Evolutionary conservation across 192 early-diverging fungal genomes (phyloP).

Genomic region (Linnemannia hyalina): DNA sequence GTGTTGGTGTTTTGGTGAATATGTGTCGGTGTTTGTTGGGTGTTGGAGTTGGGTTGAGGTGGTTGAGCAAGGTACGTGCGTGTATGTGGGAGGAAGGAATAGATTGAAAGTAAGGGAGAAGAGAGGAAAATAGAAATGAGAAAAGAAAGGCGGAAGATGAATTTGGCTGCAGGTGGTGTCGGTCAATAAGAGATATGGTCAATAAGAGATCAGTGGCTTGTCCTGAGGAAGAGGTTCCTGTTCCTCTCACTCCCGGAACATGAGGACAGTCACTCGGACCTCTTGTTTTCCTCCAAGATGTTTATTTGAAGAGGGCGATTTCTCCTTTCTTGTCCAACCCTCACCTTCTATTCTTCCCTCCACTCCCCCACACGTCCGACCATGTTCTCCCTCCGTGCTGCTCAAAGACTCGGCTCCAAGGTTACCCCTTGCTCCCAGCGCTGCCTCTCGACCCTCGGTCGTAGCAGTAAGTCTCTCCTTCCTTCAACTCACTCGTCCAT

Average conservation of each 20-base stretch:
- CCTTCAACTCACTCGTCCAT: not conserved
- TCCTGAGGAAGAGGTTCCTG: not conserved
- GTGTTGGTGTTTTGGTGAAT: not conserved
- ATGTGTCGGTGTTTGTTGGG: too few species aligned
- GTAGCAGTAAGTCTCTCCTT: conserved; percentile 48
- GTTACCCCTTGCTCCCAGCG: conserved; percentile 51
- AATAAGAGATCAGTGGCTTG: conserved; percentile 26
- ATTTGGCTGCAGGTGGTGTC: too few species aligned
- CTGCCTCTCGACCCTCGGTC: conserved; percentile 56
- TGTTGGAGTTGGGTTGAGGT: not conserved
- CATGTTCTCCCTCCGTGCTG: conserved; percentile 54
- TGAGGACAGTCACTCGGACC: not conserved
- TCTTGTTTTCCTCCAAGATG: not conserved
- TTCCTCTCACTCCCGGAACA: not conserved
- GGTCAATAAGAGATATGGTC: conserved; percentile 11
- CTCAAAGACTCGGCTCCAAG: conserved; percentile 51
- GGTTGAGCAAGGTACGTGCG: conserved; percentile 1
- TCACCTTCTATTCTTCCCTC: conserved; percentile 8
- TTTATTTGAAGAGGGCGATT: not conserved
- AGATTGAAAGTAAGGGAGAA: not conserved
- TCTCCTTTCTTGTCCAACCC: conserved; percentile 16
- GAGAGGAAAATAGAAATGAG: conserved; percentile 14
- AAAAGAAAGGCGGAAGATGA: not conserved
- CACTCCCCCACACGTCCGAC: conserved; percentile 13
- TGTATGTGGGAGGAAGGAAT: not conserved